Percentiles rank a stretch among this genome's conserved stretches.
These are phyloP conservation scores for grape (Vitis vinifera) DNA, from an alignment of 164 flowering plant genomes.

Conservation along the genomic window ASM3070453v1 NC_081821.1:11419501-11420000, in stretches of 20 bases:
- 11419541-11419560: slow-evolving; percentile 68
- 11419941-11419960: too few relatives aligned
- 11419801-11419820: too few relatives aligned
- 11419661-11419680: background rate
- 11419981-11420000: too few relatives aligned
- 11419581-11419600: slow-evolving; percentile 69
- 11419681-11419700: background rate
- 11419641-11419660: background rate
- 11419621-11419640: background rate
- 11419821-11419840: too few relatives aligned
- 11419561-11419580: slow-evolving; percentile 49
- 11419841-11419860: too few relatives aligned
- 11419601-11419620: slow-evolving; percentile 20
- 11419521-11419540: slow-evolving; percentile 48
- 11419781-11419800: too few relatives aligned
- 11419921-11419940: too few relatives aligned
- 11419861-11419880: too few relatives aligned
- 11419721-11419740: background rate
- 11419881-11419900: too few relatives aligned
- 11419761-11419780: too few relatives aligned
- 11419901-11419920: too few relatives aligned
- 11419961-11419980: too few relatives aligned
- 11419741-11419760: background rate
- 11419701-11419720: background rate
- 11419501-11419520: slow-evolving; percentile 34